Conservation (phyloP, 495 filamentous ascomycete species). For the Penicillium ucsense region DNA sequence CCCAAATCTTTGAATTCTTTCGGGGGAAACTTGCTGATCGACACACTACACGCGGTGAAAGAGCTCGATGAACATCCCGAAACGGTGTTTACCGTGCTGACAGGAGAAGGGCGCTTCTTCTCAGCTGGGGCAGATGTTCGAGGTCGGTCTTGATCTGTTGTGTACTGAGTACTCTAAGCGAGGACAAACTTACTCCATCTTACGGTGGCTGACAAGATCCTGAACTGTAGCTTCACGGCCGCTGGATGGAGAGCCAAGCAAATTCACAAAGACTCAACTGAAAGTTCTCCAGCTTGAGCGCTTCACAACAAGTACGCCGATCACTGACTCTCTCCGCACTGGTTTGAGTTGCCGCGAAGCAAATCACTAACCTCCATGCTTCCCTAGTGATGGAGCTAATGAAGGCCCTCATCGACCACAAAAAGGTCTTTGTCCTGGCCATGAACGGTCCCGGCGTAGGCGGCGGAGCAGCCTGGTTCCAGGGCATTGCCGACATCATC, state of each 20-base stretch:
- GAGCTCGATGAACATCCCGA: constrained; percentile 9
- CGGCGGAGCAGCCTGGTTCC: constrained; percentile 16
- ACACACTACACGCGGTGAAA: constrained; percentile 11
- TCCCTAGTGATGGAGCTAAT: not conserved
- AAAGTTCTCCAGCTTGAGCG: not conserved
- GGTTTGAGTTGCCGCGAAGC: no score
- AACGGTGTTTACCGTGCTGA: constrained; percentile 14
- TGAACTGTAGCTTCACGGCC: not conserved
- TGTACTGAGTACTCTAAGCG: not conserved
- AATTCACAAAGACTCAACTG: not conserved
- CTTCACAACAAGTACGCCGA: not conserved
- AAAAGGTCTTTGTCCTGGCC: constrained; percentile 13
- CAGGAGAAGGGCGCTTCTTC: constrained; percentile 17
- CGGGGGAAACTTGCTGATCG: constrained; percentile 4
- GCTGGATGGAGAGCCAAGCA: not conserved
- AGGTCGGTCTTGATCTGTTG: not conserved
- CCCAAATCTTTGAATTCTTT: constrained; percentile 10
- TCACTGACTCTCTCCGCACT: no score
- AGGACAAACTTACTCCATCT: not conserved
- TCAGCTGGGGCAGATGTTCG: constrained; percentile 12
- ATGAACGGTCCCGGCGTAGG: constrained; percentile 13
- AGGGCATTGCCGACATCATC: constrained; percentile 14
- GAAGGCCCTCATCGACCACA: constrained; percentile 3
- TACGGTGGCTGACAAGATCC: not conserved
- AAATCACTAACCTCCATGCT: no score